These are phyloP conservation scores for Podospora anserina DNA, from an alignment of 495 filamentous ascomycete genomes.

Conservation along the genomic window DNA sequence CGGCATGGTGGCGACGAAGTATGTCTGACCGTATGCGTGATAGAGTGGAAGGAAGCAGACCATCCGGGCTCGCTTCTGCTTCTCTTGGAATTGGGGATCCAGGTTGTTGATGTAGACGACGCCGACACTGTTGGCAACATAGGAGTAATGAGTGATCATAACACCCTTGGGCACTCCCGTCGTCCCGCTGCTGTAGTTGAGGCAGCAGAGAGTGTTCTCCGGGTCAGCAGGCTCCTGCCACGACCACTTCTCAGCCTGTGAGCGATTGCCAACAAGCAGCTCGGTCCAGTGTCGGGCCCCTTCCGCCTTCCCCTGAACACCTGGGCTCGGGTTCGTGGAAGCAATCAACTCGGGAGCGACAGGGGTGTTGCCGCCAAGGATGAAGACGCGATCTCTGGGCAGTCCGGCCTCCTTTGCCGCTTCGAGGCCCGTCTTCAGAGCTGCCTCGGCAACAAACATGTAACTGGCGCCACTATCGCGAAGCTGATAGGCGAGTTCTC, in stretches of 20 bases:
- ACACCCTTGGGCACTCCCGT: constrained; percentile 85
- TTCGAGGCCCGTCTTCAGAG: constrained; percentile 60
- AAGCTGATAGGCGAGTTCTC: constrained; percentile 74
- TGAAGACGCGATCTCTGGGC: constrained; percentile 45
- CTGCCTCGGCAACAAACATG: constrained; percentile 54
- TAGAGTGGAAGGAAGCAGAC: constrained; percentile 70
- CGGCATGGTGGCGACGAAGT: constrained; percentile 39
- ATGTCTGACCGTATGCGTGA: constrained; percentile 60
- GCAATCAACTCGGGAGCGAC: constrained; percentile 39
- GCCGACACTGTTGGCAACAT: constrained; percentile 64
- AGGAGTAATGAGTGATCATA: constrained; percentile 69
- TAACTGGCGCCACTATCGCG: constrained; percentile 64
- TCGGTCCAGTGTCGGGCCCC: constrained; percentile 44
- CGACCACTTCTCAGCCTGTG: constrained; percentile 43
- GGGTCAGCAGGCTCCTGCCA: constrained; percentile 41
- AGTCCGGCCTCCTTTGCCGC: constrained; percentile 69
- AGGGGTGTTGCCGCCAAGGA: constrained; percentile 39
- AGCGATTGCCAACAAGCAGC: constrained; percentile 38
- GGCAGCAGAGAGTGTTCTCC: constrained; percentile 39
- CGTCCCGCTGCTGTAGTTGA: constrained; percentile 76
- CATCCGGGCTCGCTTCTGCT: constrained; percentile 26
- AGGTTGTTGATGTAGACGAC: constrained; percentile 46
- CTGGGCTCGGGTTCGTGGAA: constrained; percentile 40
- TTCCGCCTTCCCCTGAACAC: constrained; percentile 34
- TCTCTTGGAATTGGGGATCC: constrained; percentile 41